Conservation (phyloP, 1,139 yeast species). For the Geotrichum reessii region DNA sequence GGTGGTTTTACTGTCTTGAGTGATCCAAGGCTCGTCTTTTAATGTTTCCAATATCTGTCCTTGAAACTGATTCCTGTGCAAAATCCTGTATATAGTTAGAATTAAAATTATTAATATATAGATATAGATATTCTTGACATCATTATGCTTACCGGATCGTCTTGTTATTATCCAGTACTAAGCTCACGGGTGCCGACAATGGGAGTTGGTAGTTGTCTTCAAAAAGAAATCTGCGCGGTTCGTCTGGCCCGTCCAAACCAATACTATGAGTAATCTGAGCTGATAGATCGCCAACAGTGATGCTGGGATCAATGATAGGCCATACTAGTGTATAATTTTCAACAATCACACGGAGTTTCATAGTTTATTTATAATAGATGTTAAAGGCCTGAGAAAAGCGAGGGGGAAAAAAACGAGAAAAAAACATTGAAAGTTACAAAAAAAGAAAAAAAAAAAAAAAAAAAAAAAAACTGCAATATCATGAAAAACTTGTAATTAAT, state of each 20-base stretch:
- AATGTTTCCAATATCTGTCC: neutral
- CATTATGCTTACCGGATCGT: neutral
- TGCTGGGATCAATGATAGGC: neutral
- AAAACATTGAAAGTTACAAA: neutral
- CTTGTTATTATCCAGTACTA: neutral
- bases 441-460: neutral
- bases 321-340: neutral
- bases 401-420: neutral
- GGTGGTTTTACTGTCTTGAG: neutral
- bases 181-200: neutral
- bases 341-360: neutral
- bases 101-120: no score
- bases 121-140: neutral
- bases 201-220: neutral
- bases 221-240: neutral
- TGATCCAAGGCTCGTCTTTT: neutral
- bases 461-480: neutral
- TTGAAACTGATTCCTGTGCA: neutral
- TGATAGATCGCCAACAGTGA: neutral
- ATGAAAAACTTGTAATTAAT: constrained; percentile 1
- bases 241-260: neutral
- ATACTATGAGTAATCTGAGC: neutral
- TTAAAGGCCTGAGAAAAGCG: neutral
- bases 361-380: neutral
- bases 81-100: neutral